Evolutionary conservation across 768 basidiomycete species (phyloP).

Genomic region (Russula virescens): DNA sequence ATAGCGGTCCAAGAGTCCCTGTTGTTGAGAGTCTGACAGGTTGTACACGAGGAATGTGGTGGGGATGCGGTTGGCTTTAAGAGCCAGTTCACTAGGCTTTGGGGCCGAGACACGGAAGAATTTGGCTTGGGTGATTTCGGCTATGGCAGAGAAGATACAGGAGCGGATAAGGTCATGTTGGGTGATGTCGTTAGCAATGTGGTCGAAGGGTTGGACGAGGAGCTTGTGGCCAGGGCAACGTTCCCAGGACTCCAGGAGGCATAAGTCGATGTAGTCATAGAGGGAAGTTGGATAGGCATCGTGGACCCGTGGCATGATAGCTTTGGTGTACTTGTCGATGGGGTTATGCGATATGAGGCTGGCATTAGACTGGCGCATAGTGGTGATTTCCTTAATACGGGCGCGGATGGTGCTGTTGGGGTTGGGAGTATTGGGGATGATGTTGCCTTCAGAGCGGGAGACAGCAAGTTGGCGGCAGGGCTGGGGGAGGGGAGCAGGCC

Average conservation of each 20-base stretch:
- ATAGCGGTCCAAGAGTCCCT: neutral
- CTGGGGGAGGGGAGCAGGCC: too few species aligned
- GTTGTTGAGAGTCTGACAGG: accelerated
- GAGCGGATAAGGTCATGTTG: neutral
- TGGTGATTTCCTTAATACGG: too few species aligned
- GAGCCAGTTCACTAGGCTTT: neutral
- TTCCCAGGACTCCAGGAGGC: neutral
- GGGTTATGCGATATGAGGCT: too few species aligned
- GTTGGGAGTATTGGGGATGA: too few species aligned
- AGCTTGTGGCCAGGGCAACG: neutral
- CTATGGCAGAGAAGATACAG: neutral
- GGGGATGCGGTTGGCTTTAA: neutral
- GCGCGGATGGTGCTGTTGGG: too few species aligned
- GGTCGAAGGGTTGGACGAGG: neutral
- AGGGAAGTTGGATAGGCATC: neutral
- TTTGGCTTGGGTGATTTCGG: neutral
- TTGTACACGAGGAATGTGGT: neutral
- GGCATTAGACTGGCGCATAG: too few species aligned
- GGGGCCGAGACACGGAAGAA: neutral
- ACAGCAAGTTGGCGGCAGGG: too few species aligned
- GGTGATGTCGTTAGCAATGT: neutral
- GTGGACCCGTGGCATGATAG: neutral
- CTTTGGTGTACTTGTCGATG: neutral
- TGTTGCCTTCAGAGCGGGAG: too few species aligned
- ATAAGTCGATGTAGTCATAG: neutral